Evolutionary conservation across 176 grass and related monocot genomes (phyloP).

Genomic region (Carex cristatella): DNA sequence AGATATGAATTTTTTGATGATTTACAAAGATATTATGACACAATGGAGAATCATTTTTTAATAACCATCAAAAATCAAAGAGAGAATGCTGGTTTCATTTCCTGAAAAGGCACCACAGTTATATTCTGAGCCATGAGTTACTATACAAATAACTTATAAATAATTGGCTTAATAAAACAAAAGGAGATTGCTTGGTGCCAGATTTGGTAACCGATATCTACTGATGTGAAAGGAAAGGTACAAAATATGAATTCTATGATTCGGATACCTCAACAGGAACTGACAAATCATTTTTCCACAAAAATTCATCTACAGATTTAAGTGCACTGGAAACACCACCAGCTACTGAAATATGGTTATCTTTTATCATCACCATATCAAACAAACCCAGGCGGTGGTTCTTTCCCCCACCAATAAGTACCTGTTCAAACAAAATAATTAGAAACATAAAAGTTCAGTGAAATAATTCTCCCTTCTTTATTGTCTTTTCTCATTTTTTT

Average conservation of each 20-base stretch:
- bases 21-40: neutral
- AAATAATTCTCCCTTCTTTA: neutral
- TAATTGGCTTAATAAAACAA: neutral
- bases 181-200: neutral
- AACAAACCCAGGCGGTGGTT: slow-evolving; percentile 96
- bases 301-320: slow-evolving; percentile 72
- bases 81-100: neutral
- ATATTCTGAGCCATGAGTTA: neutral
- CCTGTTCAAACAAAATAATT: slow-evolving; percentile 29
- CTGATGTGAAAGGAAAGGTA: neutral
- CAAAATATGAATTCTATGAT: neutral
- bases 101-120: neutral
- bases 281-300: slow-evolving; percentile 50
- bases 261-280: slow-evolving; percentile 83
- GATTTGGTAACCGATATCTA: neutral
- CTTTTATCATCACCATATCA: slow-evolving; percentile 99
- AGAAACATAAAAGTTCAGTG: neutral
- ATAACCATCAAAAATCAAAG: neutral
- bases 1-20: neutral
- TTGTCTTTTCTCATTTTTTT: neutral
- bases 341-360: slow-evolving; percentile 97
- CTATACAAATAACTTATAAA: neutral
- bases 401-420: slow-evolving; percentile 91
- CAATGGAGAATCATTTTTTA: neutral
- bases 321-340: slow-evolving; percentile 77